phyloP scores from a whole-genome alignment of 1,284 basidiomycete genomes.

The Moesziomyces sp. region DNA sequence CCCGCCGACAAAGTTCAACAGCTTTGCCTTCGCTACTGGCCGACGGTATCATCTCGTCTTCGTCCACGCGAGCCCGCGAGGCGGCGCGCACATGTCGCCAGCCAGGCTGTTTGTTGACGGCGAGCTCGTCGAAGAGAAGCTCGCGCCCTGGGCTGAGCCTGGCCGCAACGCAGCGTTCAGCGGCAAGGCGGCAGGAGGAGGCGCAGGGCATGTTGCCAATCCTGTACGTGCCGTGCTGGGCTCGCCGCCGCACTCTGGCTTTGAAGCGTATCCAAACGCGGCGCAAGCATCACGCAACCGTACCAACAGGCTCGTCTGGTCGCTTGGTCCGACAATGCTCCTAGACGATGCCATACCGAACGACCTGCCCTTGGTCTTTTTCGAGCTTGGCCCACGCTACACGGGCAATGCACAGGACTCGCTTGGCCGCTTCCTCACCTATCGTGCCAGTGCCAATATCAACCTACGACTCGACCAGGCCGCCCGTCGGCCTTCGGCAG shows the following conservation, averaged over 20 bases:
- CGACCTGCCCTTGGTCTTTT: constrained; percentile 54
- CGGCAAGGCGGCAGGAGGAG: constrained; percentile 6
- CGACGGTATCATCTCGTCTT: constrained; percentile 52
- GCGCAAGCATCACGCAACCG: neutral
- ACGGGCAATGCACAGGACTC: constrained; percentile 57
- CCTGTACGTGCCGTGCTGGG: constrained; percentile 50
- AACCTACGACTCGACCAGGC: constrained; percentile 55
- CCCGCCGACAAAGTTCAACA: constrained; percentile 38
- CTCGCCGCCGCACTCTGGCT: constrained; percentile 31
- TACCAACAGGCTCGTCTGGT: constrained; percentile 52
- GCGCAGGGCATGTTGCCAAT: constrained; percentile 5
- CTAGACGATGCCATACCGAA: constrained; percentile 51
- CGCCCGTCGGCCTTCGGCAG: constrained; percentile 14
- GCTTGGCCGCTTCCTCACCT: constrained; percentile 60
- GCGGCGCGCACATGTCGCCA: constrained; percentile 36
- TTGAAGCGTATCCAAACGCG: neutral
- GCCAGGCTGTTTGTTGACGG: constrained; percentile 59
- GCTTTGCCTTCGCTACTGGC: constrained; percentile 22
- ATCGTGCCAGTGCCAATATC: constrained; percentile 53
- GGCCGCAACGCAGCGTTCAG: constrained; percentile 4
- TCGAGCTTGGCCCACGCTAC: constrained; percentile 54
- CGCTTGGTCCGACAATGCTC: constrained; percentile 53
- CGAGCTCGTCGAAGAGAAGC: constrained; percentile 47
- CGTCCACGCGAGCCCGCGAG: constrained; percentile 47
- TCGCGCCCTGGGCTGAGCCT: constrained; percentile 40